These are phyloP conservation scores for Ascochyta koolunga DNA, from an alignment of 2,329 filamentous ascomycete species.

Conservation along the genomic window DNA sequence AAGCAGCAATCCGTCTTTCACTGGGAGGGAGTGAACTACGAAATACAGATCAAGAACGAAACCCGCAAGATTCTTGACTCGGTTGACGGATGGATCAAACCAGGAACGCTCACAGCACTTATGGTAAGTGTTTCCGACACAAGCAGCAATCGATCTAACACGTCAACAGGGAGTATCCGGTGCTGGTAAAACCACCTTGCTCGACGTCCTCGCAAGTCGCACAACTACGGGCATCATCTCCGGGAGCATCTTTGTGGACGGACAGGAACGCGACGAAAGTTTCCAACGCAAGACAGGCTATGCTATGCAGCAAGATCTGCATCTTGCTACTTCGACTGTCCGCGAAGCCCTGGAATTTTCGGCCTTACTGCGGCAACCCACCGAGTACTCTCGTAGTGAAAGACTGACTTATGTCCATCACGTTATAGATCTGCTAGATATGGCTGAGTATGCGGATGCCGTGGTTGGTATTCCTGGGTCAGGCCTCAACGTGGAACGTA, in stretches of 20 bases:
- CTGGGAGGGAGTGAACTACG: constrained; percentile 37
- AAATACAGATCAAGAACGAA: constrained; percentile 46
- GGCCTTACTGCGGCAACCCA: constrained; percentile 46
- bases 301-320: constrained; percentile 69
- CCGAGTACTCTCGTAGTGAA: constrained; percentile 20
- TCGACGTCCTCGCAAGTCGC: constrained; percentile 70
- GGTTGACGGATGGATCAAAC: constrained; percentile 61
- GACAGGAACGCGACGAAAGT: constrained; percentile 64
- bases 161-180: constrained; percentile 73
- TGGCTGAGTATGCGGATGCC: constrained; percentile 29
- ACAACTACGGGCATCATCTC: constrained; percentile 36
- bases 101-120: constrained; percentile 54
- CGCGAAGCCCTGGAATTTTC: constrained; percentile 48
- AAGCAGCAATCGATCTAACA: neutral
- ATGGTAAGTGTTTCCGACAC: constrained; percentile 43
- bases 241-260: constrained; percentile 37
- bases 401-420: constrained; percentile 26
- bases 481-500: constrained; percentile 54
- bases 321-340: constrained; percentile 39
- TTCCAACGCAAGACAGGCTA: constrained; percentile 91
- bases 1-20: constrained; percentile 49
- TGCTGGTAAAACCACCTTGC: constrained; percentile 85
- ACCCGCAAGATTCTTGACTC: constrained; percentile 58
- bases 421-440: constrained; percentile 25
- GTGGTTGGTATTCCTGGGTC: constrained; percentile 23